A percentile compares a stretch with the other conserved stretches of the same genome.
Conservation (phyloP, 2,329 filamentous ascomycete genomes). For the Fusarium odoratissimum region DNA sequence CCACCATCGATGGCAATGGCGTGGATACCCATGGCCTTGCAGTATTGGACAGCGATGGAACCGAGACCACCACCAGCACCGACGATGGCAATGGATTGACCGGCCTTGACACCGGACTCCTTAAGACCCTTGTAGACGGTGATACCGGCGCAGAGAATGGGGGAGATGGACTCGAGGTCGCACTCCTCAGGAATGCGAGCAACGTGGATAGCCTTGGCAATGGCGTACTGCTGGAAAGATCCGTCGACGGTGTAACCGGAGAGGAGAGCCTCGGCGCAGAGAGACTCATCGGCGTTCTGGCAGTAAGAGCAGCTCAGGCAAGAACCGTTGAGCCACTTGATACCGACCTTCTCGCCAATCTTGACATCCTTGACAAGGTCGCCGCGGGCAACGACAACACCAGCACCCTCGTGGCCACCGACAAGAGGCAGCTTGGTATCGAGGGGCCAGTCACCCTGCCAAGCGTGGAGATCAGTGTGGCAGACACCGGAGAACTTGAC, state of each 20-base stretch:
- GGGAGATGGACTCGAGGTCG: conserved; percentile 80
- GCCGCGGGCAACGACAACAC: conserved; percentile 83
- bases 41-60: conserved; percentile 84
- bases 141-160: conserved; percentile 85
- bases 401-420: conserved; percentile 83
- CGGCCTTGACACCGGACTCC: conserved; percentile 79
- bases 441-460: conserved; percentile 92
- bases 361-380: conserved; percentile 80
- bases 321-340: conserved; percentile 94
- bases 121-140: conserved; percentile 94
- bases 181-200: conserved; percentile 83
- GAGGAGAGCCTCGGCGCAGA: conserved; percentile 79
- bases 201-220: conserved; percentile 87
- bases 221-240: conserved; percentile 90
- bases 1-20: conserved; percentile 86
- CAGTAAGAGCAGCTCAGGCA: conserved; percentile 89
- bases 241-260: conserved; percentile 95
- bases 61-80: conserved; percentile 88
- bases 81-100: conserved; percentile 84
- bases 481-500: conserved; percentile 92
- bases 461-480: conserved; percentile 84
- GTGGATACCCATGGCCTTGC: conserved; percentile 87
- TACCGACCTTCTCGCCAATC: conserved; percentile 85
- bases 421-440: conserved; percentile 85
- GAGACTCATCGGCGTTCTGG: conserved; percentile 81